Conservation (phyloP, 106 monocot genomes). For the Allium sativum region DNA sequence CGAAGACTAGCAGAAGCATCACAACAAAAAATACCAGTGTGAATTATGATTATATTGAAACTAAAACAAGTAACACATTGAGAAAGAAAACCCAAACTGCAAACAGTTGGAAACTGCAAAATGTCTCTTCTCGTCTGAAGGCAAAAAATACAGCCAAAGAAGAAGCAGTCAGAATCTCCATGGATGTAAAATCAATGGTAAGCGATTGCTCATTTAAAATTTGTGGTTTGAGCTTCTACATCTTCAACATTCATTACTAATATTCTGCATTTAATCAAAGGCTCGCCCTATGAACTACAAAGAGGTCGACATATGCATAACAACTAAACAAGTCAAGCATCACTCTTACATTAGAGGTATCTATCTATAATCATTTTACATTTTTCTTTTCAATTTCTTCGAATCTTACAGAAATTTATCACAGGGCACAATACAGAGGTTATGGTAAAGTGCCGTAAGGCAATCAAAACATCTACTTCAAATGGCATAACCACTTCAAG, state of each 20-base stretch:
- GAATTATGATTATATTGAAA: background rate
- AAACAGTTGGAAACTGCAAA: background rate
- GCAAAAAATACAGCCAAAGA: constrained; percentile 11
- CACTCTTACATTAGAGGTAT: background rate
- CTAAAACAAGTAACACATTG: background rate
- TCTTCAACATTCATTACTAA: background rate
- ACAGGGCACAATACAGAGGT: constrained; percentile 18
- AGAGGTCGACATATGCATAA: constrained; percentile 8
- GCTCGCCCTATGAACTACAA: background rate
- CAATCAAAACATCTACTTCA: background rate
- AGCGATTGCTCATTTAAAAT: constrained; percentile 4
- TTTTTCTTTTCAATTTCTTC: background rate
- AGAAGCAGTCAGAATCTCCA: constrained; percentile 7
- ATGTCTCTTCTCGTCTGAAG: constrained; percentile 2
- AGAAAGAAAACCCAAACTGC: background rate
- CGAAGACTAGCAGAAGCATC: constrained; percentile 5
- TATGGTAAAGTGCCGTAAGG: constrained; percentile 18
- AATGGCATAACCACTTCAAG: background rate
- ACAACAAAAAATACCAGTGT: background rate
- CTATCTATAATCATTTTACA: background rate
- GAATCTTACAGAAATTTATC: background rate
- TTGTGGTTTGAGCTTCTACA: background rate
- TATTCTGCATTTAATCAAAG: background rate
- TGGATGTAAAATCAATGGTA: constrained; percentile 4
- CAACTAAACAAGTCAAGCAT: constrained; percentile 2